Evolutionary conservation across 2,329 filamentous ascomycete genomes (phyloP).

Genomic region (Thermothelomyces thermophilus): DNA sequence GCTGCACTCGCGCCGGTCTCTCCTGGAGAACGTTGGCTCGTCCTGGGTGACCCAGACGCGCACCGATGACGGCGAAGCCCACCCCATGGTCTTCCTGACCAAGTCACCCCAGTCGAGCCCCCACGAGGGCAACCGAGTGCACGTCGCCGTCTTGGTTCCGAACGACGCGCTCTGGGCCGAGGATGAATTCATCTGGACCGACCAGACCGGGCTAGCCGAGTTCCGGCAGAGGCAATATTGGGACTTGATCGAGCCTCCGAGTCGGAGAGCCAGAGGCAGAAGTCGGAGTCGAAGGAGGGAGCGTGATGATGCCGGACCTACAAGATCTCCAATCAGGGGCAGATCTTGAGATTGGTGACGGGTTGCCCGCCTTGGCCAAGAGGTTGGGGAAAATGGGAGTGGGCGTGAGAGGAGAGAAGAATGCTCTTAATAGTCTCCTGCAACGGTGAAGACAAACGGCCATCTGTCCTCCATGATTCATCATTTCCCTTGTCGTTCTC

Average conservation of each 20-base stretch:
- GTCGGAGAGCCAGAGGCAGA: neutral
- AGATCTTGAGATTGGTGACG: no score
- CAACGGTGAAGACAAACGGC: no score
- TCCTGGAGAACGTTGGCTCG: constrained; percentile 18
- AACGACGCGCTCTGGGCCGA: constrained; percentile 20
- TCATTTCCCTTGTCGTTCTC: no score
- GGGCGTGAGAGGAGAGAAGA: no score
- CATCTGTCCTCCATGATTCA: no score
- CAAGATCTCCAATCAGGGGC: neutral
- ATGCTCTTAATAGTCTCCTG: no score
- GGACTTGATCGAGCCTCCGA: constrained; percentile 15
- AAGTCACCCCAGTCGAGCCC: constrained; percentile 12
- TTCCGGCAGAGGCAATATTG: constrained; percentile 18
- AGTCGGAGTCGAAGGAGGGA: constrained; percentile 3
- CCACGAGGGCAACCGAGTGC: constrained; percentile 18
- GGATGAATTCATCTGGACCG: constrained; percentile 21
- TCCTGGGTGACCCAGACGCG: neutral
- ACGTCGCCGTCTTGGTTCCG: constrained; percentile 20
- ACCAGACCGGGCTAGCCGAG: constrained; percentile 13
- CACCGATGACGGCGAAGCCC: constrained; percentile 1
- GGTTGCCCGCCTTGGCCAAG: no score
- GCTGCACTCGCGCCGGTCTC: constrained; percentile 16
- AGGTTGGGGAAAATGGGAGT: no score
- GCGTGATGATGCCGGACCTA: neutral
- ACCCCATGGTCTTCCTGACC: constrained; percentile 10